A percentile compares a stretch with the other conserved stretches of the same genome.
These are phyloP conservation scores for Melaleuca quinquenervia DNA, from an alignment of 345 rosid genomes.

Conservation along the genomic window DNA sequence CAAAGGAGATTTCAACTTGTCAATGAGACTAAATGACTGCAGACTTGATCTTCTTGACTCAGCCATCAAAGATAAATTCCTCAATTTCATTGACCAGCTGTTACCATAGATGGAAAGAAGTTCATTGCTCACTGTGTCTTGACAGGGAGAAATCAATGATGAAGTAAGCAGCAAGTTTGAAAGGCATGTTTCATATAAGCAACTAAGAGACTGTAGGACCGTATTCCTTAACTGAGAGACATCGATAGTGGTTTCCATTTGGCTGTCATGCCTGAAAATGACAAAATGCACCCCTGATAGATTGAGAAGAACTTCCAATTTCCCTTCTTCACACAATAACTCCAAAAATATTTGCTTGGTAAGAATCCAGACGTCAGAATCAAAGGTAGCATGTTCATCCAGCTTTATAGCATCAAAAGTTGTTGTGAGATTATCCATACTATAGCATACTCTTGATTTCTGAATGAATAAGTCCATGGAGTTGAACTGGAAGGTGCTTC, in stretches of 20 bases:
- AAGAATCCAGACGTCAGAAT: conserved; percentile 55
- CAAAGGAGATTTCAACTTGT: conserved; percentile 29
- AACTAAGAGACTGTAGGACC: conserved; percentile 31
- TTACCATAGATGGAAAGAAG: conserved; percentile 12
- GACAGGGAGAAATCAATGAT: conserved; percentile 26
- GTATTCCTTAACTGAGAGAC: conserved; percentile 21
- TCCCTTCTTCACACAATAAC: conserved; percentile 42
- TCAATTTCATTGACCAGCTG: conserved; percentile 5
- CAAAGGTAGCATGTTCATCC: conserved; percentile 12
- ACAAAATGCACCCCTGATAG: conserved; percentile 33
- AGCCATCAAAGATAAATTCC: conserved; percentile 9
- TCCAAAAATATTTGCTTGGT: conserved; percentile 29
- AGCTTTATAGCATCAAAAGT: conserved; percentile 21
- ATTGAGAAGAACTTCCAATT: conserved; percentile 25
- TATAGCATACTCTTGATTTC: conserved; percentile 25
- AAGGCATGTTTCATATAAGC: conserved; percentile 51
- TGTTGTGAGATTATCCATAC: conserved; percentile 14
- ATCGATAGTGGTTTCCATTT: conserved; percentile 31
- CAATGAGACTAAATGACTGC: conserved; percentile 21
- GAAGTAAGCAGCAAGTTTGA: conserved; percentile 41
- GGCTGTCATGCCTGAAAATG: conserved; percentile 37
- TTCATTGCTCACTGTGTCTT: conserved; percentile 17
- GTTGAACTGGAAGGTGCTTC: conserved; percentile 38
- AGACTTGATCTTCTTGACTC: conserved; percentile 22
- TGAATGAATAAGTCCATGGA: conserved; percentile 53